Evolutionary conservation across 75 land plant species (phyloP).

Genomic region (Ceratopteris richardii): DNA sequence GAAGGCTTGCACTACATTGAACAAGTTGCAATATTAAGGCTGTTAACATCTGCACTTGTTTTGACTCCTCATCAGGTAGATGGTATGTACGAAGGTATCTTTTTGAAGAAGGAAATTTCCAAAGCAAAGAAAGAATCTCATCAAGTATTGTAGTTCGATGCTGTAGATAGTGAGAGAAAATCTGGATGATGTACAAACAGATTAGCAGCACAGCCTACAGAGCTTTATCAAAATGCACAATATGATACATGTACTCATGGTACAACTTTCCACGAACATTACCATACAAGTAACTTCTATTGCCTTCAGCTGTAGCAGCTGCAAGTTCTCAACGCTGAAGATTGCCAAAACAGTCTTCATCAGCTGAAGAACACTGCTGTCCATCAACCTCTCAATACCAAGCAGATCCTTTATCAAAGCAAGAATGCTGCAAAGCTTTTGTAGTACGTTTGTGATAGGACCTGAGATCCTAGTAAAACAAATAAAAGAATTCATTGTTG

Average conservation of each 20-base stretch:
- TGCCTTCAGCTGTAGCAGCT: conserved; percentile 91
- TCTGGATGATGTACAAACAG: conserved; percentile 31
- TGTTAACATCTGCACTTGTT: conserved; percentile 93
- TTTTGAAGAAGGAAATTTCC: conserved; percentile 80
- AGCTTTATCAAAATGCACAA: neutral
- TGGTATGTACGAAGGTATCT: conserved; percentile 69
- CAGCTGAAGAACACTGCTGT: conserved; percentile 82
- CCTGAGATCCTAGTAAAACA: conserved; percentile 73
- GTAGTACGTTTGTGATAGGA: conserved; percentile 53
- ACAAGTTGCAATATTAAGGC: conserved; percentile 86
- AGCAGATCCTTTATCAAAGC: conserved; percentile 70
- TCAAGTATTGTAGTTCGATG: conserved; percentile 73
- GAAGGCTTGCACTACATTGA: conserved; percentile 68
- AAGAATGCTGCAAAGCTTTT: conserved; percentile 84
- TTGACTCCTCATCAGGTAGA: conserved; percentile 87
- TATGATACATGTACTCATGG: conserved; percentile 75
- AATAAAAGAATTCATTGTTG: conserved; percentile 1
- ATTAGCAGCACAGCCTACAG: neutral
- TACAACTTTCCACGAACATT: conserved; percentile 17
- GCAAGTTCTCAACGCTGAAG: conserved; percentile 81
- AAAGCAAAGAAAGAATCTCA: conserved; percentile 67
- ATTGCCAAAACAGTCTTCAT: conserved; percentile 78
- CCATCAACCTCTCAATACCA: conserved; percentile 58
- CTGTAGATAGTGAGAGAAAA: conserved; percentile 65
- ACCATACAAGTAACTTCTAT: conserved; percentile 76